Conservation (phyloP, 768 basidiomycete genomes). For the Tricholoma hemisulphureum region DNA sequence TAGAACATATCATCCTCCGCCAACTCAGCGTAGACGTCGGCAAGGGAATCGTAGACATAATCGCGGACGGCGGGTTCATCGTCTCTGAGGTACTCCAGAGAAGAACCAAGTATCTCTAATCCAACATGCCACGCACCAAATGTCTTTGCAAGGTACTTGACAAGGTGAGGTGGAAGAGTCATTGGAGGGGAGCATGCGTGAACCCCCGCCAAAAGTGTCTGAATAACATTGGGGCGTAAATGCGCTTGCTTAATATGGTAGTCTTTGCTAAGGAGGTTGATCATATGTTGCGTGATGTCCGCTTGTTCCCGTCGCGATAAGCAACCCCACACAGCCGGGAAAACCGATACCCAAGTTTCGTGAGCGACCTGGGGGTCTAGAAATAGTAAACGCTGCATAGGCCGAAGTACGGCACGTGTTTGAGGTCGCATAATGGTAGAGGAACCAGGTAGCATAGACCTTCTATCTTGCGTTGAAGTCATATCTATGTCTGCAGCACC, state of each 20-base stretch:
- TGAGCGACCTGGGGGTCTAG: slow-evolving; percentile 77
- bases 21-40: slow-evolving; percentile 93
- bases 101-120: slow-evolving; percentile 78
- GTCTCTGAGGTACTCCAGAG: slow-evolving; percentile 76
- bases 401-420: slow-evolving; percentile 60
- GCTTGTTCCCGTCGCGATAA: slow-evolving; percentile 84
- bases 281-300: slow-evolving; percentile 86
- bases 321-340: slow-evolving; percentile 82
- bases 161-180: slow-evolving; percentile 88
- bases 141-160: slow-evolving; percentile 95
- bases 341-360: slow-evolving; percentile 83
- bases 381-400: slow-evolving; percentile 81
- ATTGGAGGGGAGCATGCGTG: slow-evolving; percentile 85
- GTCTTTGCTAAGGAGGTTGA: slow-evolving; percentile 87
- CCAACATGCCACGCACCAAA: slow-evolving; percentile 95
- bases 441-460: slow-evolving; percentile 30
- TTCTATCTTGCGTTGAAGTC: slow-evolving; percentile 38
- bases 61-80: slow-evolving; percentile 81
- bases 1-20: slow-evolving; percentile 98
- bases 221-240: slow-evolving; percentile 86
- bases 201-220: slow-evolving; percentile 83
- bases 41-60: slow-evolving; percentile 83
- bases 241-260: slow-evolving; percentile 90
- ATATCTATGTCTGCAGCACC: slow-evolving; percentile 53
- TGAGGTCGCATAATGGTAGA: slow-evolving; percentile 41